A percentile compares a stretch with the other conserved stretches of the same genome.
phyloP scores from a whole-genome alignment of 805 yeast species.

The Candida silvatica region DNA sequence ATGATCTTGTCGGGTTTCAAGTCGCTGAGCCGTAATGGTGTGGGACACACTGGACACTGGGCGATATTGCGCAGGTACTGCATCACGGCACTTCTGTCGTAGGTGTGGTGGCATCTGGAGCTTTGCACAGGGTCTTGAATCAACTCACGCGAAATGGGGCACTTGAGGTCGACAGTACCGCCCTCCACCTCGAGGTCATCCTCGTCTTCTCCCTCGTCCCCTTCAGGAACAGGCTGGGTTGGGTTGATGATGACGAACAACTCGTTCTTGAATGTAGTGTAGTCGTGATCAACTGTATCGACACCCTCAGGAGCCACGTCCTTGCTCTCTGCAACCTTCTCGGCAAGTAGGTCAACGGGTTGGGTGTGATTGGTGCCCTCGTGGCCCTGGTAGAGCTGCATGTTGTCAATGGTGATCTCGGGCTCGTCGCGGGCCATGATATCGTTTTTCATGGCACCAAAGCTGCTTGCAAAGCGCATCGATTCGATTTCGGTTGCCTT shows the following conservation, averaged over 20 bases:
- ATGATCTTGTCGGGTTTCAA: conserved; percentile 10
- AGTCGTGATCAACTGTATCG: neutral
- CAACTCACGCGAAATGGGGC: conserved; percentile 52
- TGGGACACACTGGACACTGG: conserved; percentile 54
- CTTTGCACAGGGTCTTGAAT: conserved; percentile 51
- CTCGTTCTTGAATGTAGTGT: conserved; percentile 2
- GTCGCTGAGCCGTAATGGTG: conserved; percentile 4
- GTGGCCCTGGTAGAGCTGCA: neutral
- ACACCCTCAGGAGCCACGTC: neutral
- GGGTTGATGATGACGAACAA: conserved; percentile 50
- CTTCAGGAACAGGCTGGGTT: conserved; percentile 48
- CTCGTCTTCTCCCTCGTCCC: conserved; percentile 20
- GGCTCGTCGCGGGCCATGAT: conserved; percentile 15
- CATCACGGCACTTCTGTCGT: conserved; percentile 39
- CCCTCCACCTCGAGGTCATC: conserved; percentile 57
- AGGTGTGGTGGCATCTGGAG: conserved; percentile 51
- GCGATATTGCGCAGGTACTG: conserved; percentile 22
- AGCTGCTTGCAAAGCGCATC: conserved; percentile 8
- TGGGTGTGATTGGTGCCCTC: too few species aligned
- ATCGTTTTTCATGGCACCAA: conserved; percentile 12
- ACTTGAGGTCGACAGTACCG: conserved; percentile 57
- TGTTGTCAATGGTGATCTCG: conserved; percentile 16
- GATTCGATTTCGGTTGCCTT: conserved; percentile 5
- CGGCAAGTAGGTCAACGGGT: too few species aligned
- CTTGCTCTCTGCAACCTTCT: neutral